Evolutionary conservation across 2,329 filamentous ascomycete genomes (phyloP), one percentile per base, ranked within the genome.

Genomic region (Microsporum ferrugineum): DNA sequence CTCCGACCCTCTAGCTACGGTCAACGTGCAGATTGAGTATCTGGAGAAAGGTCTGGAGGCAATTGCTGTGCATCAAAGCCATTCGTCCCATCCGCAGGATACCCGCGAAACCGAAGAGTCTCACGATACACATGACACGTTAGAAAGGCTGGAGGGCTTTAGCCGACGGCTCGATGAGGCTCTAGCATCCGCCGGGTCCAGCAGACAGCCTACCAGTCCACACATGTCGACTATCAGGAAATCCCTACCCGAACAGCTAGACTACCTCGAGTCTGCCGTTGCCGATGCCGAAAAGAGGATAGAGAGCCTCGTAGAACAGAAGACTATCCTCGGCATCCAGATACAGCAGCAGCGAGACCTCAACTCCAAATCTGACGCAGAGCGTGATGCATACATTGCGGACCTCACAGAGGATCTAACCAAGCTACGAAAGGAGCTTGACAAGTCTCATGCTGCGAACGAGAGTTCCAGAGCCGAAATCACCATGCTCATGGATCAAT

Each of bases 341-440:
- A 92, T 96, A 69, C 92, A 95, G 76, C 91, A 97, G 71, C 92
- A 97, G 75, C 88, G 91, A 62, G 90, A 95, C 70, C 82, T 96
- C 61, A 95, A 95, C 75, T 91, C 82, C 76, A 91, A 91, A 70
- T 91, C 89, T 0, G 90, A 95, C 66, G 79, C 78, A 12, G 74
- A 82, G 66, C 78, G 80, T 57, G 78, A 80, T 66, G 73, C 75
- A 17, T 75, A 78, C 62, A 76, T 79, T 43, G 71, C 71, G 33
- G 73, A 78, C 38, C 66, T 80, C 59, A 74, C 72, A 6, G 74
- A 76, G 61, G 72, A 80, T 65, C 65, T 79, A 66, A 79, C 83
- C 23, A 81, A 86, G 63, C 84, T 86, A 68, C 86, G 88, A 66
- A 80, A 81, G 45, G 82, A 88, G 64, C 72, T 88, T n/a, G 77